Evolutionary conservation across 2,329 filamentous ascomycete genomes (phyloP).

Genomic region (Fusarium staphyleae): DNA sequence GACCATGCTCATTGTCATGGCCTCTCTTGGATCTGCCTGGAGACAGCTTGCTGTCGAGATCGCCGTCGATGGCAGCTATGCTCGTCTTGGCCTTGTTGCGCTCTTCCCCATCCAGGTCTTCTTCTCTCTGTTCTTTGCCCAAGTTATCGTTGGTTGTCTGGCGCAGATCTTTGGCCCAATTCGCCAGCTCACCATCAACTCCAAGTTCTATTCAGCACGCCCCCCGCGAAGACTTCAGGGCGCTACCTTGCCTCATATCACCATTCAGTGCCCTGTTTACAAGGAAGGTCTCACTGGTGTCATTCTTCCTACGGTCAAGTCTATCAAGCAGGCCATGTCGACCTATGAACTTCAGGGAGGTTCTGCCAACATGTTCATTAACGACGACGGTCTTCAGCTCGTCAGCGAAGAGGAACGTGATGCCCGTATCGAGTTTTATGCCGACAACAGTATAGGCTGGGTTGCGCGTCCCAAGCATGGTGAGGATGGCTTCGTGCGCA

Average conservation of each 20-base stretch:
- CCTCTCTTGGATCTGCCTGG: conserved; percentile 73
- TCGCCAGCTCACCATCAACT: conserved; percentile 75
- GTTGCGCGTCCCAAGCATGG: conserved; percentile 70
- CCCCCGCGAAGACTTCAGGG: conserved; percentile 68
- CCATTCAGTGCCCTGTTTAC: conserved; percentile 87
- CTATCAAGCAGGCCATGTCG: conserved; percentile 78
- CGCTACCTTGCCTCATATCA: conserved; percentile 71
- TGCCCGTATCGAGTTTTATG: conserved; percentile 72
- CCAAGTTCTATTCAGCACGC: conserved; percentile 81
- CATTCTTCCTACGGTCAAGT: conserved; percentile 78
- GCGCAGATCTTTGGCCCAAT: conserved; percentile 80
- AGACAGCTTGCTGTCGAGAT: conserved; percentile 73
- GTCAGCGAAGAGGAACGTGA: conserved; percentile 67
- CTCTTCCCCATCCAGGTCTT: conserved; percentile 77
- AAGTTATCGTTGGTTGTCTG: conserved; percentile 78
- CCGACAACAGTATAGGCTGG: conserved; percentile 74
- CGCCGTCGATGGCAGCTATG: conserved; percentile 67
- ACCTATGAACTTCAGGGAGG: conserved; percentile 80
- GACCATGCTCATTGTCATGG: conserved; percentile 70
- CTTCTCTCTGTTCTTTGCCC: conserved; percentile 82
- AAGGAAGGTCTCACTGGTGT: conserved; percentile 81
- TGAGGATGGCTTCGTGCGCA: conserved; percentile 67
- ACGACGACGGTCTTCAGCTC: conserved; percentile 77
- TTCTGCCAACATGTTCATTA: conserved; percentile 79
- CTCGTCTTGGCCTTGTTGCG: conserved; percentile 69